Evolutionary conservation across 2,329 filamentous ascomycete genomes (phyloP).

Genomic region (Conoideocrella luteorostrata): DNA sequence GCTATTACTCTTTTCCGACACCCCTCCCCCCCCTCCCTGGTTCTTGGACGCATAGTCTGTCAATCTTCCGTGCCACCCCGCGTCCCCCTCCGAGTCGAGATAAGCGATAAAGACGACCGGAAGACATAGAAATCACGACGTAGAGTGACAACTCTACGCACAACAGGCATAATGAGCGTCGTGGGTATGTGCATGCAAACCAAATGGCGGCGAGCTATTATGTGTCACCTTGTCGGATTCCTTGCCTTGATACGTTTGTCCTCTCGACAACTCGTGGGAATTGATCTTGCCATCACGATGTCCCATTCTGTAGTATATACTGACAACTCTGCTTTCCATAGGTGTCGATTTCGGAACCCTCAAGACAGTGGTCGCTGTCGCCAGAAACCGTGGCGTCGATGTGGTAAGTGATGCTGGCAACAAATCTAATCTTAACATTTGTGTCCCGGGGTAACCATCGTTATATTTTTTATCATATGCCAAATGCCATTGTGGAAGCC

Average conservation of each 20-base stretch:
- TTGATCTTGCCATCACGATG: no score
- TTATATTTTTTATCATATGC: neutral
- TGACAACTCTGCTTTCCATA: constrained; percentile 20
- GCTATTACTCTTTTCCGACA: no score
- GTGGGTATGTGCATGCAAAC: constrained; percentile 37
- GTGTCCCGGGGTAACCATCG: neutral
- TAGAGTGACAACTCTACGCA: constrained; percentile 16
- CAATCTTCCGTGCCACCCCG: constrained; percentile 2
- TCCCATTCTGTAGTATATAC: constrained; percentile 1
- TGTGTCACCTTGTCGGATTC: no score
- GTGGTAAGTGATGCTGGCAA: constrained; percentile 62
- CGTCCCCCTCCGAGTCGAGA: constrained; percentile 3
- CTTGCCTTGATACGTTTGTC: no score
- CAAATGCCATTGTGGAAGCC: no score
- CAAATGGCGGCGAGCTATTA: no score
- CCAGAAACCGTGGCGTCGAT: constrained; percentile 97
- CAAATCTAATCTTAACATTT: neutral
- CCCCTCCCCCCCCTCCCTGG: no score
- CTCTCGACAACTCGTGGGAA: no score
- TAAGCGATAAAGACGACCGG: constrained; percentile 7
- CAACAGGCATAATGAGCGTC: constrained; percentile 44
- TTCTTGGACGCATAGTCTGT: neutral
- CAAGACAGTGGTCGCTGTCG: constrained; percentile 96
- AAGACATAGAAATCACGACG: constrained; percentile 1
- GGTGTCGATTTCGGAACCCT: constrained; percentile 94